Evolutionary conservation across 306 rosid species (phyloP).

Genomic region (Cicer bijugum): DNA sequence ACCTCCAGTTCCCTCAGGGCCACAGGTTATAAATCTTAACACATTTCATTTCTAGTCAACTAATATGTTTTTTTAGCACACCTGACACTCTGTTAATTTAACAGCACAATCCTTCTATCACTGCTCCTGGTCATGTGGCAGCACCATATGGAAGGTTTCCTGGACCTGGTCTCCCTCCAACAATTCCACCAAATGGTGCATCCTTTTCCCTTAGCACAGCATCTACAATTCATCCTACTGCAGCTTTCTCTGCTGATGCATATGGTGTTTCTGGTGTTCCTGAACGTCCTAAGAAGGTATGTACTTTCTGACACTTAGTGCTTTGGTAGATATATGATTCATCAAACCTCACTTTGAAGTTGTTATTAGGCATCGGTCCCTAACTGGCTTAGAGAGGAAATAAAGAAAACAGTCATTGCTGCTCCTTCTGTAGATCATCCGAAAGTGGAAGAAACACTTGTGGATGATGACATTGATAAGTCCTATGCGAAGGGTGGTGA

Average conservation of each 20-base stretch:
- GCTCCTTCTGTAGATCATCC: slow-evolving; percentile 73
- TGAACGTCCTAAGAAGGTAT: slow-evolving; percentile 96
- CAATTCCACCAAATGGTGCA: slow-evolving; percentile 64
- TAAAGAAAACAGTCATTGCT: slow-evolving; percentile 80
- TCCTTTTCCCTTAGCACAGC: slow-evolving; percentile 68
- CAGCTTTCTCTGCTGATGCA: slow-evolving; percentile 74
- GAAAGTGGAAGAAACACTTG: slow-evolving; percentile 60
- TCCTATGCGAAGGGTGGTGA: slow-evolving; percentile 66
- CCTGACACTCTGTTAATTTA: slow-evolving; percentile 52
- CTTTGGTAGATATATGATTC: slow-evolving; percentile 38
- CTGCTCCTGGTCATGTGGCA: slow-evolving; percentile 68
- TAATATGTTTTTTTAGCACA: slow-evolving; percentile 5
- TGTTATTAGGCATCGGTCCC: slow-evolving; percentile 86
- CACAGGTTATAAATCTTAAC: slow-evolving; percentile 69
- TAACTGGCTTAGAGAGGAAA: slow-evolving; percentile 97
- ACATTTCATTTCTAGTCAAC: slow-evolving; percentile 12
- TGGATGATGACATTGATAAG: slow-evolving; percentile 60
- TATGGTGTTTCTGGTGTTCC: slow-evolving; percentile 75
- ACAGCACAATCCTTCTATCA: slow-evolving; percentile 78
- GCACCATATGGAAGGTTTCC: slow-evolving; percentile 85
- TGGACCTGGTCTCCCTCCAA: slow-evolving; percentile 66
- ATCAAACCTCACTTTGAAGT: slow-evolving; percentile 40
- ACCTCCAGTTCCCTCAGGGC: slow-evolving; percentile 69
- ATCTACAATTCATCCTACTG: slow-evolving; percentile 61
- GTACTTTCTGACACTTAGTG: slow-evolving; percentile 35